Base-by-base conservation (phyloP, 345 rosid species). In the Melaleuca alternifolia region DNA sequence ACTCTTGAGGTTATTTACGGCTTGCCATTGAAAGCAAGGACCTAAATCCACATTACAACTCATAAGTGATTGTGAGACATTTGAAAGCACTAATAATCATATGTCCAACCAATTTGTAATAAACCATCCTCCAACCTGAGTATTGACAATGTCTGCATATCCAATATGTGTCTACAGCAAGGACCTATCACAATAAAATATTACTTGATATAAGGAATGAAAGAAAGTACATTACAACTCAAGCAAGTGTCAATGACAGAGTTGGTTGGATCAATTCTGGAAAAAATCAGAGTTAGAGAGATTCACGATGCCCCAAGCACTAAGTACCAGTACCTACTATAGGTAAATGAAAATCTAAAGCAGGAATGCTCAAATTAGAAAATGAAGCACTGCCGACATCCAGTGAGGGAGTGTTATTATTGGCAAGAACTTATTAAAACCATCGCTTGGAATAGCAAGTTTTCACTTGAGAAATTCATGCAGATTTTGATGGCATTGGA, bases 81-180 rank as follows among this genome's bases (percentile, higher is more conserved):
- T 48, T 65, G 53, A 62, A 62, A 84, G 77, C 46, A 7, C 46
- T 46, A 65, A 65, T 15, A 65, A 33, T 46, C 23, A 18, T 65
- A 65, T 65, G 46, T 65, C 77, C 77, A 65, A 65, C 46, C 76
- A 16, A 16, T 65, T 50, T 82, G 44, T 9, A 30, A 54, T 5
- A 33, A 33, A 30, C 57, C 82, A 51, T 48, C 86, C 59, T n/a
- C 90, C 81, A 48, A 95, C 99, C 97, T 96, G 98, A 37, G 95
- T 96, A 88, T 97, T 97, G 91, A 97, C 96, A 87, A 97, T 95
- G 82, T 95, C 99, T 85, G 96, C 98, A 41, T 97, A 97, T 88
- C 99, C 98, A 81, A 97, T 96, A 90, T 51, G 95, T 91, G 89
- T 95, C 99, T 89, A 97, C 95, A 82, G 96, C 98, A 86, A 97